phyloP scores from a whole-genome alignment of 2,329 filamentous ascomycete species.

The Paracoccidioides brasiliensis region DNA sequence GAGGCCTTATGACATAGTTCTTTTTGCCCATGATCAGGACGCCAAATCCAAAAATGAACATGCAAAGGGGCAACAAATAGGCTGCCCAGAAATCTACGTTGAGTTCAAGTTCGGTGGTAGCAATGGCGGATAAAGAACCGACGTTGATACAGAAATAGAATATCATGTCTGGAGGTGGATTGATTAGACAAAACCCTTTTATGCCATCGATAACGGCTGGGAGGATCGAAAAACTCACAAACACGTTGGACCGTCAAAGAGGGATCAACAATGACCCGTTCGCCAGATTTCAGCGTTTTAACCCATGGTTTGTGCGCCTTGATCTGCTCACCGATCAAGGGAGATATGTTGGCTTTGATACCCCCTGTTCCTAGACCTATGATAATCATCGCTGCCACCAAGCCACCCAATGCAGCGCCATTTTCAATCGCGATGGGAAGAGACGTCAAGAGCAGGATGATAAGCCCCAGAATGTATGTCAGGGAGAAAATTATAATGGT shows the following conservation, averaged over 20 bases:
- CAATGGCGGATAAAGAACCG: conserved; percentile 54
- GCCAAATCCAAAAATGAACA: conserved; percentile 49
- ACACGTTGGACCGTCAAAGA: conserved; percentile 53
- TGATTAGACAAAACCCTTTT: neutral
- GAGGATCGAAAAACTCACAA: conserved; percentile 21
- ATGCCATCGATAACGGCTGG: neutral
- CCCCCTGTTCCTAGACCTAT: conserved; percentile 54
- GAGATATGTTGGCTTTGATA: conserved; percentile 53
- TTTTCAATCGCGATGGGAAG: conserved; percentile 39
- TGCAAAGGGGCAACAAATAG: conserved; percentile 47
- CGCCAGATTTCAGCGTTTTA: conserved; percentile 32
- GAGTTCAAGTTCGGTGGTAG: conserved; percentile 54
- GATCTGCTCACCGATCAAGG: conserved; percentile 53
- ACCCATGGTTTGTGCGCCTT: conserved; percentile 41
- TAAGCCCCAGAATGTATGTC: conserved; percentile 45
- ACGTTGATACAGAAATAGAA: conserved; percentile 64
- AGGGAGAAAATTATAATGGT: conserved; percentile 44
- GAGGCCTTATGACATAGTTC: conserved; percentile 35
- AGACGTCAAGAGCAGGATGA: conserved; percentile 43
- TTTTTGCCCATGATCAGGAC: conserved; percentile 37
- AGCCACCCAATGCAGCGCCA: conserved; percentile 40
- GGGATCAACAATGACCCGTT: conserved; percentile 52
- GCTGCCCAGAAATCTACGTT: conserved; percentile 54
- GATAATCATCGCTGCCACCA: conserved; percentile 44
- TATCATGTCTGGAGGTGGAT: conserved; percentile 41